phyloP scores from a whole-genome alignment of 2,329 filamentous ascomycete species.

The Botrytis pseudocinerea region DNA sequence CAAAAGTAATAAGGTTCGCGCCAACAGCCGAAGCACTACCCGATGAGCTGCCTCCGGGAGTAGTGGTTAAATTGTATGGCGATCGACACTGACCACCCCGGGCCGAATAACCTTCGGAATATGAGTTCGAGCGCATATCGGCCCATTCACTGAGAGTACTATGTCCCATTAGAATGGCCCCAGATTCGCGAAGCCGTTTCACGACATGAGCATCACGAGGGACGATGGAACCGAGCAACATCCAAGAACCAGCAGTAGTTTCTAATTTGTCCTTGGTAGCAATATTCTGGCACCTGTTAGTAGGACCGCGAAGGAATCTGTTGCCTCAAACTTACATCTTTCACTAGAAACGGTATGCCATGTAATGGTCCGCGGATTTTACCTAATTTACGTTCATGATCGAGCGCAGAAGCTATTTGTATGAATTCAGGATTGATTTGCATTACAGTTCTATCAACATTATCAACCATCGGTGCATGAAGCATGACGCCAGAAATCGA shows the following conservation, averaged over 20 bases:
- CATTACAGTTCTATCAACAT: slow-evolving; percentile 52
- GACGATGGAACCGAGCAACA: slow-evolving; percentile 63
- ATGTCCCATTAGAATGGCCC: slow-evolving; percentile 69
- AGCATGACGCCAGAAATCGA: not conserved
- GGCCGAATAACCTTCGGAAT: slow-evolving; percentile 66
- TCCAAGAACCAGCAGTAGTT: slow-evolving; percentile 71
- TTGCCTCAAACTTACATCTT: slow-evolving; percentile 49
- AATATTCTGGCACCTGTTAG: slow-evolving; percentile 50
- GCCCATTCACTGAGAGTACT: slow-evolving; percentile 74
- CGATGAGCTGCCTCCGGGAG: slow-evolving; percentile 68
- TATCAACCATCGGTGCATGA: slow-evolving; percentile 9
- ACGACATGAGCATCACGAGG: slow-evolving; percentile 70
- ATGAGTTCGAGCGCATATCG: slow-evolving; percentile 66
- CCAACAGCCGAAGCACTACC: slow-evolving; percentile 66
- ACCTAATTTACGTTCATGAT: slow-evolving; percentile 59
- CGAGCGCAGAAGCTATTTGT: slow-evolving; percentile 59
- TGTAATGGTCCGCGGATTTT: slow-evolving; percentile 65
- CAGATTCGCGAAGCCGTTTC: slow-evolving; percentile 57
- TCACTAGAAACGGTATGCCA: slow-evolving; percentile 73
- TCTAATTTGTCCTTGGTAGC: slow-evolving; percentile 68
- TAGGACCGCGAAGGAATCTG: not conserved
- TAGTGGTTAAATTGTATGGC: slow-evolving; percentile 68
- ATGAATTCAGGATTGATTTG: slow-evolving; percentile 69
- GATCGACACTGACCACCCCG: slow-evolving; percentile 64
- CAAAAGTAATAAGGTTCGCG: slow-evolving; percentile 62